Percentiles rank a stretch among this genome's conserved stretches.
Conservation (phyloP, 2,329 filamentous ascomycete species). For the Fusarium sp. region DNA sequence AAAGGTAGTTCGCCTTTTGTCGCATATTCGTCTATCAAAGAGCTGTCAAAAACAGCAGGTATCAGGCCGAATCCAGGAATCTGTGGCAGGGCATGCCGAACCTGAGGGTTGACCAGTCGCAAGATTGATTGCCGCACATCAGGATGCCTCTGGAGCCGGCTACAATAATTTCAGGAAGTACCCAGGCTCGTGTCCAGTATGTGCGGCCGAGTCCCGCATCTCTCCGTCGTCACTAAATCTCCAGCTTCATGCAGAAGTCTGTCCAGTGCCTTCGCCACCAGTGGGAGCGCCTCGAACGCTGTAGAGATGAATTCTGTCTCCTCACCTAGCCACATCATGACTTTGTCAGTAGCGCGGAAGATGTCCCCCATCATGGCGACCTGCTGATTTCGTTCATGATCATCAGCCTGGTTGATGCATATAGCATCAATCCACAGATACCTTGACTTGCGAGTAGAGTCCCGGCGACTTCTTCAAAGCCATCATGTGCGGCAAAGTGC, state of each 20-base stretch:
- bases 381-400: not conserved
- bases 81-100: not conserved
- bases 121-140: not conserved
- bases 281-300: not conserved
- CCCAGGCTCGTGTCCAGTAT: not conserved
- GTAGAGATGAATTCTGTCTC: not conserved
- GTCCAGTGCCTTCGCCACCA: not conserved
- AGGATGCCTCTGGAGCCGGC: not conserved
- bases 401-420: not conserved
- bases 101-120: not conserved
- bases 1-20: not conserved
- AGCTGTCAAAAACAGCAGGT: not conserved
- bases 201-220: not conserved
- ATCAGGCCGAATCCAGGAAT: not conserved
- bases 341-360: not conserved
- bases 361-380: not conserved
- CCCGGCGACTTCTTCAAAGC: not conserved
- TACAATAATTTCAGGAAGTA: not conserved
- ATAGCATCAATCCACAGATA: not conserved
- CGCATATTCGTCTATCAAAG: not conserved
- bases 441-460: not conserved
- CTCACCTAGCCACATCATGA: not conserved
- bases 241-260: not conserved
- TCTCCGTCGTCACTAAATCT: accelerated
- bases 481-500: not conserved